Percentiles rank a stretch among this genome's conserved stretches.
These are phyloP conservation scores for Lachancea waltii DNA, from an alignment of 805 yeast genomes.

Conservation along the genomic window DNA sequence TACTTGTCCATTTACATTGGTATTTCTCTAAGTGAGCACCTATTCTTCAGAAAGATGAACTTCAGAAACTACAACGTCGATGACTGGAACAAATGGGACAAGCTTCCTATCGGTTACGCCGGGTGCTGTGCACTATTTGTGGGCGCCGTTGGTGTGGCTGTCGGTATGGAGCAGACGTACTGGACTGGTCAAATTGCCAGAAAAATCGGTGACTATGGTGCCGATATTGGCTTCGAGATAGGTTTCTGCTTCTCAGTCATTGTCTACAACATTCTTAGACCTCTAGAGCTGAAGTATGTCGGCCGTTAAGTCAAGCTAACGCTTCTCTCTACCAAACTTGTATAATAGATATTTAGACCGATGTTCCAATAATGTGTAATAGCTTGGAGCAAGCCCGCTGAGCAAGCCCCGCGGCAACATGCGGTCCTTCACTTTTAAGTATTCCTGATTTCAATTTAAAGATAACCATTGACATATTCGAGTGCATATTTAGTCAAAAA, in stretches of 20 bases:
- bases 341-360: too few species aligned
- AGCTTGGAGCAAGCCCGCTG: too few species aligned
- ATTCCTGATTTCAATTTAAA: too few species aligned
- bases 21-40: slow-evolving; percentile 74
- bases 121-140: slow-evolving; percentile 72
- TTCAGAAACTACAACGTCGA: slow-evolving; percentile 55
- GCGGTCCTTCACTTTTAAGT: too few species aligned
- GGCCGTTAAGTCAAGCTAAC: slow-evolving; percentile 30
- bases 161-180: slow-evolving; percentile 88
- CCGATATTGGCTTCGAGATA: slow-evolving; percentile 83
- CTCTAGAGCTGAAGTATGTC: slow-evolving; percentile 57
- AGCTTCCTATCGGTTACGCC: slow-evolving; percentile 71
- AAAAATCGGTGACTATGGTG: slow-evolving; percentile 61
- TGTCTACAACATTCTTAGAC: slow-evolving; percentile 51
- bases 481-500: too few species aligned
- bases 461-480: too few species aligned
- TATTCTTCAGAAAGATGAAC: slow-evolving; percentile 61
- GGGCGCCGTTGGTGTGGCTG: slow-evolving; percentile 78
- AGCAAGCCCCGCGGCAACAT: too few species aligned
- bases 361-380: too few species aligned
- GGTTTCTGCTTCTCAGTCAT: slow-evolving; percentile 61
- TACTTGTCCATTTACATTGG: slow-evolving; percentile 82
- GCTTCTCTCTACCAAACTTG: neutral
- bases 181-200: slow-evolving; percentile 64
- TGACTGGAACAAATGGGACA: slow-evolving; percentile 49